Base-by-base conservation (phyloP, 2,329 filamentous ascomycete species). In the Penicillium concentricum region DNA sequence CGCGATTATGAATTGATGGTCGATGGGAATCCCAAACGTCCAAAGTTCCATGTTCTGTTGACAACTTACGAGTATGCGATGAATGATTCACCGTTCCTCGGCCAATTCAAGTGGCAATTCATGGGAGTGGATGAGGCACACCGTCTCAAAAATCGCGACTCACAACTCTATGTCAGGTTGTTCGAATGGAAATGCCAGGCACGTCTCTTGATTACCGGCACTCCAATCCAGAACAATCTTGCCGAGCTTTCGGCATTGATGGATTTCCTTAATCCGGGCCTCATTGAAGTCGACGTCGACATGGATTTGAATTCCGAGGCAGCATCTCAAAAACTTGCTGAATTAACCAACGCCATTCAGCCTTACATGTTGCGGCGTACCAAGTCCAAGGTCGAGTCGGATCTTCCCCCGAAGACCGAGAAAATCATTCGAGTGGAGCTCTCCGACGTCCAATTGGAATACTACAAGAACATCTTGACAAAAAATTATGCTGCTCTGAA, bases 401-500 rank as follows among this genome's bases (percentile, higher is more conserved):
- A 99, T 65, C 80, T 99, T 26, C 94, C 94, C 13, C 92, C 93
- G 0, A 99, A 99, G 79, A 96, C 91, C 0, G 94, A 99, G 74
- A 99, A 97, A 79, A 99, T 99, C 64, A 96, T 99, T 72, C 91
- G 95, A 54, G 94, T 99, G 39, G 94, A 97, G 74, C 82, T 99
- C 49, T 96, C 94, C 0, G 94, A 99, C 74, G 88, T 97, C 28
- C 94, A 99, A 71, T 81, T 97, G 10, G 93, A 99, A 62, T 97
- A 97, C 74, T 99, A 99, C 81, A 97, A 97, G 78, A 97, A 97
- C 70, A 97, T 99, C 57, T 81, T 99, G 24, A 97, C 94, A 0
- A 88, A 93, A 68, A 99, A 99, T 72, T 99, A 99, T 69, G 87
- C 92, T 30, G 94, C 93, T 3, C 82, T 99, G 32, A 96, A 95